Base-by-base conservation (phyloP, 345 rosid species). In the Stellera chamaejasme region DNA sequence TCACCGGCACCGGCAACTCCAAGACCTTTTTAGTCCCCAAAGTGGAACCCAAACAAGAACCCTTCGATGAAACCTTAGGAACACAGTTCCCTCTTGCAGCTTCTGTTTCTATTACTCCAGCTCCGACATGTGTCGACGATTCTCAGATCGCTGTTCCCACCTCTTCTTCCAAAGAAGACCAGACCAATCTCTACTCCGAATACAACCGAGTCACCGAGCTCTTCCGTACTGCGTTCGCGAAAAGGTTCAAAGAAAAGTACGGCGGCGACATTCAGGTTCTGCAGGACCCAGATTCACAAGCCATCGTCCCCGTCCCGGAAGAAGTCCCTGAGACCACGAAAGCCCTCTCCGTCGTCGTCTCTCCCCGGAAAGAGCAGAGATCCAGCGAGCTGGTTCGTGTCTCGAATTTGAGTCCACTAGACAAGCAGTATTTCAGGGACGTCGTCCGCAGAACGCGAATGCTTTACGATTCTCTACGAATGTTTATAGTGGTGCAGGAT, bases 321-420 rank as follows among this genome's bases (percentile, higher is more conserved):
- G 69, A 56, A 12, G 15, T 32, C 16, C 60, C 11, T 50, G 45
- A 48, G 46, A 25, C 6, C 0, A 32, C 45, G 8, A 1, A 62
- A 25, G 43, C 68, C 9, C 14, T 62, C 41, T 19, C 54, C 43
- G 68, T 69, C 10, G 66, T 62, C 10, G 61, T 62, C 4, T 54
- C 75, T 6, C 64, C 56, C 43, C 82, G 63, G 10, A 71, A 53
- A 11, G 61, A 51, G 13, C 63, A 57, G 12, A 77, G 90, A 16
- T 86, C 96, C 2, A 61, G 79, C 7, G 91, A 88, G 83, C 84
- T 89, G 0, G 98, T 89, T 44, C 79, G 97, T 56, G 84, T 88
- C 12, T 68, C 85, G 2, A 80, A 86, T 58, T 69, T 92, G 15
- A 77, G 81, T 13, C 42, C 64, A 1, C 83, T 82, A 28, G 94